Evolutionary conservation across 1,139 yeast species (phyloP), one percentile per base, ranked within the genome.

Genomic region (Meyerozyma smithsonii): DNA sequence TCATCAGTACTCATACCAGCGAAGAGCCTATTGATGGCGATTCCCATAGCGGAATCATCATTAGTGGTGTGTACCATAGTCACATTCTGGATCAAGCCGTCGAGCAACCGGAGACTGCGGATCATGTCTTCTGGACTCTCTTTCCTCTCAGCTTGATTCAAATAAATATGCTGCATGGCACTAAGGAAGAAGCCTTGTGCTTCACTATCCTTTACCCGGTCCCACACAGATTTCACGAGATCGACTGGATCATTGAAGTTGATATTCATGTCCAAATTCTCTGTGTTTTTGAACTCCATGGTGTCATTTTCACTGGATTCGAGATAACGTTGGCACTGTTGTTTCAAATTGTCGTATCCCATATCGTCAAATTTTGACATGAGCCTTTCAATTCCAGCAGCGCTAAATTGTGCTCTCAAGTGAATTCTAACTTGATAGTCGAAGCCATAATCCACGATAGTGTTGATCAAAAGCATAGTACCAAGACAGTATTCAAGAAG

Each of bases 1-100:
- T 89, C 96, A 60, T 92, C 98, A 0, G 96, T 87, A 50, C 83
- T 83, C 59, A 90, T 74, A n/a, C 89, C 76, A 39, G 88, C 80
- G 45, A 80, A 74, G 41, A 92, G 70, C 46, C 84, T 72, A 54
- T 88, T 94, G 32, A 92, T 85, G 1, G 96, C 90, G 48, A 88
- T 80, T 39, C 86, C 88, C 52, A 89, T 74, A 5, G 89, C 86
- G 7, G 90, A 74, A 33, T 84, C 87, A 46, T 83, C 82, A 49
- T 84, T 84, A 3, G 72, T 61, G 12, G 77, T 69, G 17, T 84
- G 81, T 4, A 62, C 69, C 74, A 81, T 73, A 4, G 92, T 79
- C 7, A 92, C 81, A 54, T 87, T 87, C 23, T 92, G 84, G 19
- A 89, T 76, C 46, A 92, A 72, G 1, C 90, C 90, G 62, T 90